Conservation (phyloP, 331 rosid species). For the Spiraea crenata region DNA sequence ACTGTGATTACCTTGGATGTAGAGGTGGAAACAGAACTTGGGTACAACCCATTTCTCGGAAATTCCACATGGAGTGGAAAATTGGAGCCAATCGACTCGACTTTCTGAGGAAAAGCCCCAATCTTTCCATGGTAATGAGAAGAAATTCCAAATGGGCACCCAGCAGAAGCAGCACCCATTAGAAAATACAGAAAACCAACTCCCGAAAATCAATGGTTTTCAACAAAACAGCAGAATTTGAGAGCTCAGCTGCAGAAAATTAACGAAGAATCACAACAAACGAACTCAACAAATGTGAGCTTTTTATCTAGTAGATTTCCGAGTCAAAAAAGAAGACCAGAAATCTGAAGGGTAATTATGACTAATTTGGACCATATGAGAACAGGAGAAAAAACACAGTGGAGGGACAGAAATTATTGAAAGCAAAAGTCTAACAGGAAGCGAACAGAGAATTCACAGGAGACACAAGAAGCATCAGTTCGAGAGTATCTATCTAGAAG, state of each 20-base stretch:
- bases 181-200: constrained; percentile 18
- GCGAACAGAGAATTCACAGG: neutral
- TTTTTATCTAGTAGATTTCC: neutral
- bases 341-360: constrained; percentile 3
- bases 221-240: constrained; percentile 2
- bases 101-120: constrained; percentile 24
- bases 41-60: constrained; percentile 36
- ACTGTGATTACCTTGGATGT: constrained; percentile 48
- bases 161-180: constrained; percentile 60
- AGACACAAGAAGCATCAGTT: neutral
- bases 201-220: constrained; percentile 18
- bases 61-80: constrained; percentile 45
- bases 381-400: constrained; percentile 10
- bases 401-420: neutral
- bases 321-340: too few relatives aligned
- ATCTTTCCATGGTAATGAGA: constrained; percentile 38
- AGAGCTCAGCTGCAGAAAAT: constrained; percentile 8
- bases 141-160: constrained; percentile 43
- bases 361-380: neutral
- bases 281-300: neutral
- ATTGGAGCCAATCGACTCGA: constrained; percentile 30
- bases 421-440: neutral
- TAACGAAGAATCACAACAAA: neutral
- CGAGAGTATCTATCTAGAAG: neutral
- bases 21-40: constrained; percentile 30